Percentiles rank a stretch among this genome's conserved stretches.
Evolutionary conservation across 352 stramenopile genomes (phyloP).

Genomic region (Phytophthora podocarpi): DNA sequence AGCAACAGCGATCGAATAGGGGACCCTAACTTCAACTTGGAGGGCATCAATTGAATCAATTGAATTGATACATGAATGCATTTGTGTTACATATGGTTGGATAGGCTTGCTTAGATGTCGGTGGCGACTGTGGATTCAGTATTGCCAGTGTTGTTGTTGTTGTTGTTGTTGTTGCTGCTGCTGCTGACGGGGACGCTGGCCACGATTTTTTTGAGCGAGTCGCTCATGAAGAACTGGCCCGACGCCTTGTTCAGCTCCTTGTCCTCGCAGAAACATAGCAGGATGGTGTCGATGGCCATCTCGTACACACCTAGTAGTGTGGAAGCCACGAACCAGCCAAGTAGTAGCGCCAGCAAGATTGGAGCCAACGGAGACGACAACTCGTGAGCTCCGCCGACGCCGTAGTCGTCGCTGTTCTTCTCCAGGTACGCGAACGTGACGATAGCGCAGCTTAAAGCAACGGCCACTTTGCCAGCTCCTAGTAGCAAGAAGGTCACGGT

Average conservation of each 20-base stretch:
- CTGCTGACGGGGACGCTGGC: slow-evolving; percentile 50
- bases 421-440: slow-evolving; percentile 70
- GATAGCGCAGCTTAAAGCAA: slow-evolving; percentile 61
- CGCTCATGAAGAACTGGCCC: slow-evolving; percentile 81
- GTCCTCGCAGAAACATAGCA: slow-evolving; percentile 97
- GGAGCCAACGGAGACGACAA: slow-evolving; percentile 86
- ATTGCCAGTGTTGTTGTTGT: too few relatives aligned
- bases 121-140: too few relatives aligned
- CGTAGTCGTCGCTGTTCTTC: slow-evolving; percentile 54
- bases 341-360: slow-evolving; percentile 88
- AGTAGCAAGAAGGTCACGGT: slow-evolving; percentile 92
- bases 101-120: too few relatives aligned
- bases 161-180: too few relatives aligned
- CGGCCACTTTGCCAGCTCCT: slow-evolving; percentile 92
- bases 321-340: slow-evolving; percentile 93
- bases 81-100: too few relatives aligned
- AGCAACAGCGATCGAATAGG: too few relatives aligned
- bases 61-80: too few relatives aligned
- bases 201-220: slow-evolving; percentile 73
- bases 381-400: slow-evolving; percentile 55
- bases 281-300: slow-evolving; percentile 95
- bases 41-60: too few relatives aligned
- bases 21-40: too few relatives aligned
- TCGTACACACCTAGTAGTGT: slow-evolving; percentile 96
- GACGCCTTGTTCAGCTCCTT: slow-evolving; percentile 70